These are phyloP conservation scores for Sinapis alba DNA, from an alignment of 441 rosid genomes.

Conservation along the genomic window DNA sequence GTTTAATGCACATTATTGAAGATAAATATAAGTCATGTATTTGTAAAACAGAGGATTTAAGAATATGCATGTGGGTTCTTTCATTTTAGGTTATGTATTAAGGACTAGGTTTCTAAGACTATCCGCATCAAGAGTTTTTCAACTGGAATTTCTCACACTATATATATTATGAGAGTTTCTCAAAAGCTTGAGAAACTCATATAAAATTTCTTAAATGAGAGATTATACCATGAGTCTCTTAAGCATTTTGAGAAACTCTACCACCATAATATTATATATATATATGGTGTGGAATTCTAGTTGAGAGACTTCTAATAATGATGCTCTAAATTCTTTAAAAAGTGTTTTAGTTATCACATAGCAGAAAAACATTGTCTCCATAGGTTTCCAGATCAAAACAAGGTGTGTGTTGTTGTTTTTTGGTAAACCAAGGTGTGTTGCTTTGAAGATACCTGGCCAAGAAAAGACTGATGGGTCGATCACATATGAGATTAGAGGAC, in stretches of 20 bases:
- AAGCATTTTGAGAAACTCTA: background rate
- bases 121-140: background rate
- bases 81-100: background rate
- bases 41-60: background rate
- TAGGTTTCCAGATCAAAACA: background rate
- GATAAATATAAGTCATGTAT: background rate
- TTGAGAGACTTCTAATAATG: background rate
- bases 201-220: background rate
- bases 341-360: background rate
- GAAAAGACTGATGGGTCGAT: constrained; percentile 50
- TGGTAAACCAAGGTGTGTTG: background rate
- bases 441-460: constrained; percentile 26
- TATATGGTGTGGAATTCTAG: background rate
- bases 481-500: constrained; percentile 50
- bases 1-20: background rate
- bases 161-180: background rate
- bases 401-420: background rate
- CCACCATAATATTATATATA: background rate
- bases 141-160: background rate
- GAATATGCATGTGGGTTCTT: background rate
- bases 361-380: background rate
- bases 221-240: background rate
- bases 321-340: background rate
- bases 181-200: background rate
- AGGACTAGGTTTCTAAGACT: background rate